Base-by-base conservation (phyloP, 352 stramenopile species). In the Phytophthora ramorum region DNA sequence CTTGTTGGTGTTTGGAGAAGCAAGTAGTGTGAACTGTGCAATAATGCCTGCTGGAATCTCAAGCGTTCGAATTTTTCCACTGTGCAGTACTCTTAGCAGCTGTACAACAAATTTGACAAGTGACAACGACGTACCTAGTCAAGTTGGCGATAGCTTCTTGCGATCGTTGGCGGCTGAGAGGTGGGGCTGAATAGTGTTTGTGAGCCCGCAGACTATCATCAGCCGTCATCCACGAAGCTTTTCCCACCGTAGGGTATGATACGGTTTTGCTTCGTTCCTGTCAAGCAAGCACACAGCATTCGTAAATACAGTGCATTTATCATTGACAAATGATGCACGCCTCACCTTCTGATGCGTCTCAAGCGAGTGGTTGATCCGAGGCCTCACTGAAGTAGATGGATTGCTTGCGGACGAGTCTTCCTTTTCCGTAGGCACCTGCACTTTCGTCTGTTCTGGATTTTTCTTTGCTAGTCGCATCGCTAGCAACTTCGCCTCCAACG, bases 31-130 rank as follows among this genome's bases (percentile, higher is more conserved):
- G 51, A 97, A 97, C 62, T 93, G 71, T 16, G 68, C 66, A 8
- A 96, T 87, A 24, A 97, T 73, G 6, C 61, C 76, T 20, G 75
- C 81, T 16, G 90, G 89, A 26, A 97, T 90, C 57, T 91, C 81
- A 16, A 95, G 66, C 5, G 54, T 76, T 1, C 87, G 83, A 43
- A 87, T 81, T 24, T 80, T 90, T 2, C 80, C 82, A 47, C 82
- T 93, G 49, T 13, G 41, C 13, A 22, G 30, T 37, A 28, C 10
- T 13, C 48, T 69, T 75, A 75, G 48, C 46, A 45, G 13, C 13
- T 58, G 35, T 6, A 37, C 30, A 40, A 9, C 40, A 22, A 24
- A 14, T 5, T 20, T 1, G 10, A 34, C 12, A 20, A 9, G 7
- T 17, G 0, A 13, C 26, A 7, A 66, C 35, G 13, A 61, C 57